Conservation (phyloP, 805 yeast species). For the Monosporozyma siamensis region DNA sequence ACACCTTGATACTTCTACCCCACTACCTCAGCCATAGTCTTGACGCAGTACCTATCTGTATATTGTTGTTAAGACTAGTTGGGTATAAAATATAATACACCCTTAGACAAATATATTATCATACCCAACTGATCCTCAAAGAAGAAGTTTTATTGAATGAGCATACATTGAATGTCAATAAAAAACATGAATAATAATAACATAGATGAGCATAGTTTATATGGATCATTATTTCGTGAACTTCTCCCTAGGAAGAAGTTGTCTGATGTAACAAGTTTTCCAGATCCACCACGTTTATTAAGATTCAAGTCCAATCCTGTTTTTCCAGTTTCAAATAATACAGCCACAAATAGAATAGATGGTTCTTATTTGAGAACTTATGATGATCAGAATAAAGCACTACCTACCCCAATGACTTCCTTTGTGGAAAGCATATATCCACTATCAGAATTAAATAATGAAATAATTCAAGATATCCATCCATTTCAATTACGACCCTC, state of each 20-base stretch:
- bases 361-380: neutral
- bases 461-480: neutral
- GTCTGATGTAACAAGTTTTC: neutral
- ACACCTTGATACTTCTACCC: no score
- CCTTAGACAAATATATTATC: no score
- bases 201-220: neutral
- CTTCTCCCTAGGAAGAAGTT: neutral
- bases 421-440: constrained; percentile 4
- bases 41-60: no score
- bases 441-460: neutral
- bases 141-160: no score
- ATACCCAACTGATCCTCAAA: no score
- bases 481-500: neutral
- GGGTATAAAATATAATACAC: neutral
- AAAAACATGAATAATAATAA: neutral
- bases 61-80: no score
- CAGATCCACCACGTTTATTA: neutral
- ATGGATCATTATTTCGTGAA: neutral
- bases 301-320: neutral
- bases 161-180: no score
- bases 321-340: neutral
- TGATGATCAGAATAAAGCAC: neutral
- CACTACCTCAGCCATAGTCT: no score
- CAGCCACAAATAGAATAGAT: neutral
- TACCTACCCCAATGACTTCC: constrained; percentile 5